Conservation (phyloP, 2,329 filamentous ascomycete species). For the Cryoendolithus antarcticus region DNA sequence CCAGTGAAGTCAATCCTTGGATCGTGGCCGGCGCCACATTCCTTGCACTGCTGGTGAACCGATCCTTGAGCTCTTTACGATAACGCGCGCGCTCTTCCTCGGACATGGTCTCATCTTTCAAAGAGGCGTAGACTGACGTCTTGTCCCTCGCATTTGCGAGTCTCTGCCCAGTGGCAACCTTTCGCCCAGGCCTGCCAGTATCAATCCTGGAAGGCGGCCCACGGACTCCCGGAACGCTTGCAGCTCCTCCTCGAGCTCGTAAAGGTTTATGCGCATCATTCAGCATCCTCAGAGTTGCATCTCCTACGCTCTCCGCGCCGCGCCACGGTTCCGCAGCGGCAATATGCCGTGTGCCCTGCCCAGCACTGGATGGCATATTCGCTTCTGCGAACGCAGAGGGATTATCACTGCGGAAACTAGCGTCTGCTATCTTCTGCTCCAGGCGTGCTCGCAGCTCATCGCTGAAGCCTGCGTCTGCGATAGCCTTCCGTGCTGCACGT, state of each 20-base stretch:
- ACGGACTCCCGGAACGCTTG: slow-evolving; percentile 15
- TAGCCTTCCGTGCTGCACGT: slow-evolving; percentile 41
- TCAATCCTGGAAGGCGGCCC: slow-evolving; percentile 29
- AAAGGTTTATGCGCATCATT: slow-evolving; percentile 49
- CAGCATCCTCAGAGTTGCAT: slow-evolving; percentile 70
- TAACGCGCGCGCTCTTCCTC: slow-evolving; percentile 62
- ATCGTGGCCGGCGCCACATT: slow-evolving; percentile 56
- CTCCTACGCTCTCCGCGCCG: slow-evolving; percentile 60
- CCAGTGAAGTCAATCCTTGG: slow-evolving; percentile 66
- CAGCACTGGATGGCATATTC: slow-evolving; percentile 47
- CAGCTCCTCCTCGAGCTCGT: slow-evolving; percentile 17
- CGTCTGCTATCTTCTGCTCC: slow-evolving; percentile 45
- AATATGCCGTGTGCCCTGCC: slow-evolving; percentile 55
- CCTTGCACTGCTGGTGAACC: slow-evolving; percentile 62
- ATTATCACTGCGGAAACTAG: slow-evolving; percentile 43
- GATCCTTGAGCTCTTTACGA: slow-evolving; percentile 62
- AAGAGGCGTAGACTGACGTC: slow-evolving; percentile 41
- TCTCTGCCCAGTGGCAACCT: slow-evolving; percentile 33
- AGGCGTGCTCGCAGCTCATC: slow-evolving; percentile 46
- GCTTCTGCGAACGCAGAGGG: slow-evolving; percentile 41
- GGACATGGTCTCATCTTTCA: slow-evolving; percentile 46
- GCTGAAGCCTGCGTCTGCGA: slow-evolving; percentile 50
- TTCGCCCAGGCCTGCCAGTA: slow-evolving; percentile 28
- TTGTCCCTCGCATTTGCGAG: slow-evolving; percentile 48
- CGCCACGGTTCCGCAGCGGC: slow-evolving; percentile 63